phyloP scores from a whole-genome alignment of 768 basidiomycete genomes.

The Russula olivacea region DNA sequence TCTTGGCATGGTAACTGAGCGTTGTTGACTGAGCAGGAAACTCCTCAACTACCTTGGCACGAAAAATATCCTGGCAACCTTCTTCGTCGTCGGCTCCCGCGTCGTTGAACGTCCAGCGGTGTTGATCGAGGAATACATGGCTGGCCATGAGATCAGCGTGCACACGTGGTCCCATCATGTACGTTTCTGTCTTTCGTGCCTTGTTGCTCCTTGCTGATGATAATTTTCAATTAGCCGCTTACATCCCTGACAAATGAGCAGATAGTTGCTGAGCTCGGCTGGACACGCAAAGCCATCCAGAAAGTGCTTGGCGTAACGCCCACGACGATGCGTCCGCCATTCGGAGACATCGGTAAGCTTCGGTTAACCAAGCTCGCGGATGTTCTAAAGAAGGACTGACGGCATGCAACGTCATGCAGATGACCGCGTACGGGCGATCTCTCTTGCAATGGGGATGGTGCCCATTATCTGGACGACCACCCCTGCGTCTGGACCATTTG shows the following conservation, averaged over 20 bases:
- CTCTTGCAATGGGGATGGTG: conserved; percentile 83
- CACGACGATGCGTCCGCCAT: conserved; percentile 74
- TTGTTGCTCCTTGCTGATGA: conserved; percentile 30
- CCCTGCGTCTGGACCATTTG: conserved; percentile 50
- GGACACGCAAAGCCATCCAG: conserved; percentile 84
- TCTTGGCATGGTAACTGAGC: neutral
- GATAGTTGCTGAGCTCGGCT: conserved; percentile 90
- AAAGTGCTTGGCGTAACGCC: conserved; percentile 69
- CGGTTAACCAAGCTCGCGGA: neutral
- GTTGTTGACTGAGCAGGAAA: conserved; percentile 36
- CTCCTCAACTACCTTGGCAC: conserved; percentile 66
- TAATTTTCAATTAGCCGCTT: conserved; percentile 39
- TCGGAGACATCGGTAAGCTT: conserved; percentile 62
- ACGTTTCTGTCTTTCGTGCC: conserved; percentile 20
- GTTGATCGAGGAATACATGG: conserved; percentile 75
- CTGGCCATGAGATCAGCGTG: conserved; percentile 73
- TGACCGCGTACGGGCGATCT: conserved; percentile 87
- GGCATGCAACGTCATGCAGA: conserved; percentile 39
- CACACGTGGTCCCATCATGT: conserved; percentile 90
- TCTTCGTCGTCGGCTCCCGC: conserved; percentile 88
- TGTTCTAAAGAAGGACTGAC: conserved; percentile 4
- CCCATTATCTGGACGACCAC: conserved; percentile 87
- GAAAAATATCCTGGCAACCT: conserved; percentile 68
- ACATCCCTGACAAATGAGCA: conserved; percentile 72
- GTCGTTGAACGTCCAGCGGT: conserved; percentile 71